A percentile compares a stretch with the other conserved stretches of the same genome.
phyloP scores from a whole-genome alignment of 2,329 filamentous ascomycete genomes.

The Diplocarpon rosae region DNA sequence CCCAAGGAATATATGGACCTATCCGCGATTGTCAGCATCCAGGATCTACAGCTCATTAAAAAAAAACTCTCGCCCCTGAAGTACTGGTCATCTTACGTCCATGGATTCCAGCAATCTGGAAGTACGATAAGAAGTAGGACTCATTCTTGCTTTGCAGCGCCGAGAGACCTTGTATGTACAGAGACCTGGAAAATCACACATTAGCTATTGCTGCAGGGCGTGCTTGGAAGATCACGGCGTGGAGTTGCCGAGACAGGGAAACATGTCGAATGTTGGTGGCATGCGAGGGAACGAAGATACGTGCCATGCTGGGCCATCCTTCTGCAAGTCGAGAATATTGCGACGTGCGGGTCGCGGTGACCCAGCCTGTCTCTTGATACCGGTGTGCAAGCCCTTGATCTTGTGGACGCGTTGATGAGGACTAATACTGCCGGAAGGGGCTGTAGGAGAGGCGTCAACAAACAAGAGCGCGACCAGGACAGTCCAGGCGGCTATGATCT shows the following conservation, averaged over 20 bases:
- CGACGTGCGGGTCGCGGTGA: constrained; percentile 14
- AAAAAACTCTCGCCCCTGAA: too few relatives aligned
- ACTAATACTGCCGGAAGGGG: background rate
- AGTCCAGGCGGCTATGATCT: background rate
- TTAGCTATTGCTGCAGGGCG: background rate
- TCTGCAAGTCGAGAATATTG: constrained; percentile 19
- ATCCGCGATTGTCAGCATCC: constrained; percentile 14
- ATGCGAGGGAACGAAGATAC: background rate
- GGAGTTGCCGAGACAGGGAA: too few relatives aligned
- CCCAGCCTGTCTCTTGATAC: constrained; percentile 9
- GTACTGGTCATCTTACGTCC: constrained; percentile 6
- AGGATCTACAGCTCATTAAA: background rate
- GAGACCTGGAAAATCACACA: constrained; percentile 11
- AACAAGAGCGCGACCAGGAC: constrained; percentile 1
- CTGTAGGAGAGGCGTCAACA: background rate
- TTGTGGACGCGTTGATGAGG: background rate
- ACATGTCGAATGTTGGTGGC: too few relatives aligned
- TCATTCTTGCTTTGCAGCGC: constrained; percentile 11
- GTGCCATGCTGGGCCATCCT: constrained; percentile 14
- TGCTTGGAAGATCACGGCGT: too few relatives aligned
- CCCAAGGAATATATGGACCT: constrained; percentile 22
- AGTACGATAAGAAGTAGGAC: constrained; percentile 15
- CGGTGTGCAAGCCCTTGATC: constrained; percentile 16
- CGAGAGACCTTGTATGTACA: constrained; percentile 20
- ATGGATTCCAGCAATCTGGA: constrained; percentile 18